Conservation (phyloP, 2,329 filamentous ascomycete species). For the Aspergillus puulaauensis region DNA sequence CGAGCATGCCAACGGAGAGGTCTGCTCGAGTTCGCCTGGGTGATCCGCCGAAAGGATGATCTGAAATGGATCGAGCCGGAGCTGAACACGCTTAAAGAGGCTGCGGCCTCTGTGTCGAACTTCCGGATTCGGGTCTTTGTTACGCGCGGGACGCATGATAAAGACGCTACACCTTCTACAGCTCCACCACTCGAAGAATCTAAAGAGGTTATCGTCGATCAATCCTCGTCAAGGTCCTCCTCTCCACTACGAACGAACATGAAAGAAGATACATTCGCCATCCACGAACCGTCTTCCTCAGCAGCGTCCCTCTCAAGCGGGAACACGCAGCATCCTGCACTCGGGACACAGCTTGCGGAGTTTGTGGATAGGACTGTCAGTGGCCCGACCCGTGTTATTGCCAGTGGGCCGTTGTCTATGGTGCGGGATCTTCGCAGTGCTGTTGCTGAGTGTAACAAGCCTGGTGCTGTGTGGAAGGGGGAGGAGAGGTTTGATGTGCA, state of each 20-base stretch:
- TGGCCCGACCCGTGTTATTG: constrained; percentile 58
- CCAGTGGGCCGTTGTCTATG: constrained; percentile 62
- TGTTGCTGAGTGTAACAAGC: constrained; percentile 48
- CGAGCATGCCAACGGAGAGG: constrained; percentile 15
- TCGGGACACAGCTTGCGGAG: constrained; percentile 48
- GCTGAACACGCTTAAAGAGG: constrained; percentile 49
- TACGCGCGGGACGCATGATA: constrained; percentile 49
- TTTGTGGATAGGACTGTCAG: constrained; percentile 46
- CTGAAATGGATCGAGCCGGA: constrained; percentile 60
- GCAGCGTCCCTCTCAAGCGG: neutral
- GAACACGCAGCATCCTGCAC: constrained; percentile 21
- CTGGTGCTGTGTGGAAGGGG: constrained; percentile 57
- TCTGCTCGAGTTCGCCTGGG: constrained; percentile 65
- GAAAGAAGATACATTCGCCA: constrained; percentile 8
- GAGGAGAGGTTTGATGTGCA: constrained; percentile 57
- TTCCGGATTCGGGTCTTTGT: constrained; percentile 60
- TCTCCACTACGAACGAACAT: neutral
- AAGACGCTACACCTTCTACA: neutral
- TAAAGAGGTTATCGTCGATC: neutral
- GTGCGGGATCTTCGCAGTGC: constrained; percentile 40
- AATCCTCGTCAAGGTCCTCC: neutral
- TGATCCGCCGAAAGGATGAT: constrained; percentile 56
- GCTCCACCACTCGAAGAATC: neutral
- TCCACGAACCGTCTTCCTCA: constrained; percentile 13
- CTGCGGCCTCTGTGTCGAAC: constrained; percentile 34